Base-by-base conservation (phyloP, 2,329 filamentous ascomycete species). In the Aspergillus candidus region DNA sequence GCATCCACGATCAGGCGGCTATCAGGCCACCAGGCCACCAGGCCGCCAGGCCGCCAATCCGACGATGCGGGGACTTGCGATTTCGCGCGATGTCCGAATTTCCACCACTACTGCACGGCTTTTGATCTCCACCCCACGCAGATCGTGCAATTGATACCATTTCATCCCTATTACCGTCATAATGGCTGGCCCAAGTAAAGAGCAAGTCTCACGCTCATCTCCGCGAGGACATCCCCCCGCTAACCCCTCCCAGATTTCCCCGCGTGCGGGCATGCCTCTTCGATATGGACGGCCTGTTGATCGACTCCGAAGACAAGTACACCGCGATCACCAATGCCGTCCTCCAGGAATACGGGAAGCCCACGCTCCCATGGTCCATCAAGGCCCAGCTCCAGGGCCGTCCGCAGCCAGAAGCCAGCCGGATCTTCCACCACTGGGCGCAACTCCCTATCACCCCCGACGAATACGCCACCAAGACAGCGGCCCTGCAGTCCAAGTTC, bases 271-370 rank as follows among this genome's bases (percentile, higher is more conserved):
- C 91, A 55, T 96, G 90, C 68, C 83, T 98, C 53, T 97, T 98
- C 67, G 93, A 98, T 74, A 96, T 97, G 90, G 93, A 98, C 68
- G 93, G 93, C 48, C 83, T 98, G 31, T 80, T 98, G 14, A 86
- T 98, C 62, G 83, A 97, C 69, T 89, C 87, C 30, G 93, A 97
- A 73, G 93, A 97, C 61, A 73, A 81, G 46, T 97, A 97, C 74
- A 93, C 88, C 0, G 64, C 79, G 18, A 85, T 86, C 68, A 85
- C 89, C 49, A 96, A 98, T 70, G 74, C 80, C 17, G 78, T 97
- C 32, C 82, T 98, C 32, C 74, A 76, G 44, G 82, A 85, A 61
- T 88, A 93, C 67, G 78, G 76, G 58, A 81, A 80, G 39, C 84
- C 87, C 1, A 65, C 72, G 11, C 74, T 97, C n/a, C 91, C 93